Evolutionary conservation across 2,329 filamentous ascomycete genomes (phyloP).

Genomic region (Coniochaeta hoffmannii): DNA sequence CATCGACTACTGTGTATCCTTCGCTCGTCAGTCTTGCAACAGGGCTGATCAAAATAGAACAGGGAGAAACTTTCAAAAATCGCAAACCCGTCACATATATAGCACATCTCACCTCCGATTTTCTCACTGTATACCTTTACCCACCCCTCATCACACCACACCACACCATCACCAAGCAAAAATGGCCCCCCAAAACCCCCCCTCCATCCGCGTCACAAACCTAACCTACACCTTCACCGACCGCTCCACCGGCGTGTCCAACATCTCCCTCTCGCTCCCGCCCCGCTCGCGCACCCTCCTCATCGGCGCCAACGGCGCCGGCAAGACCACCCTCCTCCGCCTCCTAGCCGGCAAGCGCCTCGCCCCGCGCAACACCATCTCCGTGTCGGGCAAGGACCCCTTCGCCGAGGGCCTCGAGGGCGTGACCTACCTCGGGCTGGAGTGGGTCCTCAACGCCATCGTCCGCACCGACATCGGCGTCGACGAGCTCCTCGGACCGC

Average conservation of each 20-base stretch:
- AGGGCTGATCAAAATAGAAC: no score
- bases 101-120: no score
- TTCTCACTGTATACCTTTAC: neutral
- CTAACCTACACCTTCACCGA: constrained; percentile 88
- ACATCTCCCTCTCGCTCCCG: constrained; percentile 71
- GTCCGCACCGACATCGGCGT: constrained; percentile 94
- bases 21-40: no score
- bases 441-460: constrained; percentile 97
- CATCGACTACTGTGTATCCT: no score
- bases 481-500: constrained; percentile 72
- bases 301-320: constrained; percentile 93
- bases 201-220: constrained; percentile 64
- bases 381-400: constrained; percentile 77
- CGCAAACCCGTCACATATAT: no score
- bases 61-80: no score
- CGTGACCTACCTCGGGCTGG: constrained; percentile 92
- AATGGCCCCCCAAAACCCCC: constrained; percentile 27
- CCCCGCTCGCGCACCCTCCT: constrained; percentile 79
- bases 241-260: constrained; percentile 66
- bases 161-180: neutral
- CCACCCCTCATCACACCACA: neutral
- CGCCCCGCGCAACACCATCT: constrained; percentile 67
- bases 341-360: constrained; percentile 93
- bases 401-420: constrained; percentile 87
- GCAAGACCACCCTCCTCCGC: constrained; percentile 93